Evolutionary conservation across 2,329 filamentous ascomycete species (phyloP).

Genomic region (Diaporthe humulicola): DNA sequence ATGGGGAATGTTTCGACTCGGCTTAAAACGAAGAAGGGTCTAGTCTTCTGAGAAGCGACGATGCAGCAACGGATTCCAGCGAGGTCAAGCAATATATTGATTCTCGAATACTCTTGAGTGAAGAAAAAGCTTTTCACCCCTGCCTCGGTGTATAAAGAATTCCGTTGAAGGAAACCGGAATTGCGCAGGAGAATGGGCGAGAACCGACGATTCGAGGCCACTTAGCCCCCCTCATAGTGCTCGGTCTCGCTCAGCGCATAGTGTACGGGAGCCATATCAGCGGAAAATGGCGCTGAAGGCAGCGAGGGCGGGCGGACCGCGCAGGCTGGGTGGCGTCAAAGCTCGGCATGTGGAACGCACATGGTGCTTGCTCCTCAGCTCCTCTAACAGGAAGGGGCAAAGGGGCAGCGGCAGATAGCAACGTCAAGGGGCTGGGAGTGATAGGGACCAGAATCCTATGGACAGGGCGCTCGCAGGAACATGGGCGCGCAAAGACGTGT

Average conservation of each 20-base stretch:
- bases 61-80: background rate
- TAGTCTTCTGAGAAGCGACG: background rate
- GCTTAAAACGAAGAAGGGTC: background rate
- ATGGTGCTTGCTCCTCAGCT: conserved; percentile 15
- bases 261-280: conserved; percentile 17
- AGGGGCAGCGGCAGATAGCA: conserved; percentile 20
- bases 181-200: conserved; percentile 19
- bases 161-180: conserved; percentile 21
- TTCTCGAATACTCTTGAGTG: conserved; percentile 11
- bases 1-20: conserved; percentile 13
- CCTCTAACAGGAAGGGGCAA: conserved; percentile 17
- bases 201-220: conserved; percentile 30
- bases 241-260: conserved; percentile 34
- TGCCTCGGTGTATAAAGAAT: conserved; percentile 14
- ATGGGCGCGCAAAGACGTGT: conserved; percentile 4
- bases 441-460: background rate
- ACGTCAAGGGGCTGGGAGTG: background rate
- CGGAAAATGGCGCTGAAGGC: conserved; percentile 22
- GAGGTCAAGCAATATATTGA: conserved; percentile 33
- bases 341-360: conserved; percentile 27
- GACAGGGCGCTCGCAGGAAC: conserved; percentile 14
- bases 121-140: conserved; percentile 14
- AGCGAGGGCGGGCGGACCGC: conserved; percentile 15
- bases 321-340: conserved; percentile 20
- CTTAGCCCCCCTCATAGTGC: conserved; percentile 27